phyloP scores from a whole-genome alignment of 202 grass and related monocot genomes.

The Carex sylvatica region DNA sequence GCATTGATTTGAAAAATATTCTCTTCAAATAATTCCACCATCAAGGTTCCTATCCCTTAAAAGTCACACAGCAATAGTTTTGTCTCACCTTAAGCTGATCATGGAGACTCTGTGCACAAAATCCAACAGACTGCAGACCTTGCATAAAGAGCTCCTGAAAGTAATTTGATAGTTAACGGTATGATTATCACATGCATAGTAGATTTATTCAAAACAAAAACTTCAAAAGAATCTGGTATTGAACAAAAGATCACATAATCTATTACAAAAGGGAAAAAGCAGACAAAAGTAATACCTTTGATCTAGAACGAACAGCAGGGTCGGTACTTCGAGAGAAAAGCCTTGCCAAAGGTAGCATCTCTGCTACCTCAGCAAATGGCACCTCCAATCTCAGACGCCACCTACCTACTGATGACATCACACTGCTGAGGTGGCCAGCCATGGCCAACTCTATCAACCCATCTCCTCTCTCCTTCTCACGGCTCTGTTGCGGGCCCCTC shows the following conservation, averaged over 20 bases:
- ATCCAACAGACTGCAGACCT: conserved; percentile 78
- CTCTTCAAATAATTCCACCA: background rate
- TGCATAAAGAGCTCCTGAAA: conserved; percentile 96
- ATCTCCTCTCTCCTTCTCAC: conserved; percentile 34
- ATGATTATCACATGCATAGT: background rate
- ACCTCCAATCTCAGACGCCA: conserved; percentile 97
- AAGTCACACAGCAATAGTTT: conserved; percentile 12
- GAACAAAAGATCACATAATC: background rate
- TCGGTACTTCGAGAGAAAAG: conserved; percentile 97
- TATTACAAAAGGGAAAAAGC: conserved; percentile 18
- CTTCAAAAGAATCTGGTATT: background rate
- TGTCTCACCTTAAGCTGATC: conserved; percentile 87
- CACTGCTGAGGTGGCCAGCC: conserved; percentile 87
- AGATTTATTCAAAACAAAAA: background rate
- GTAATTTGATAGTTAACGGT: background rate
- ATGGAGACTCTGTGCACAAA: conserved; percentile 78
- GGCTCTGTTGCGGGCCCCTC: conserved; percentile 62
- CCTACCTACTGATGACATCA: conserved; percentile 96
- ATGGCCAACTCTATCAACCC: conserved; percentile 79
- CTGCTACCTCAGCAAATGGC: conserved; percentile 91
- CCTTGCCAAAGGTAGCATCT: conserved; percentile 96
- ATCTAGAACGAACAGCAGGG: conserved; percentile 85
- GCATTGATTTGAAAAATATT: background rate
- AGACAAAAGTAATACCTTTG: conserved; percentile 55
- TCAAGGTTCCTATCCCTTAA: background rate